Conservation (phyloP, 129 eudicot species). For the Ambrosia trifida region DNA sequence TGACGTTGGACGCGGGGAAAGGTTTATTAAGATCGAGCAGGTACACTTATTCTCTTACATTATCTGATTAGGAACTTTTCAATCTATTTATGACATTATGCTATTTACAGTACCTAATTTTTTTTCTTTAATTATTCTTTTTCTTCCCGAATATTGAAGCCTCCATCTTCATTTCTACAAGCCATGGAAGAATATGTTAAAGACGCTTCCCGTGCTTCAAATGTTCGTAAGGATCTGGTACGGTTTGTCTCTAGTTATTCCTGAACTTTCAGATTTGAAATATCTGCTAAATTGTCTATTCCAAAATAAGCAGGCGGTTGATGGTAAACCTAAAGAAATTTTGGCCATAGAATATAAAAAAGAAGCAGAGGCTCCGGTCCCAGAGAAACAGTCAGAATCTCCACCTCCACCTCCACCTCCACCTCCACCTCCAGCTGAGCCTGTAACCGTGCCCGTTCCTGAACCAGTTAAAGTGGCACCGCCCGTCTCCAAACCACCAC, state of each 20-base stretch:
- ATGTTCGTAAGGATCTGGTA: conserved; percentile 35
- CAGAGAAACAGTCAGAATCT: conserved; percentile 39
- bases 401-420: conserved; percentile 52
- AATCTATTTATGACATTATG: conserved; percentile 5
- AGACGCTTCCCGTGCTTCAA: conserved; percentile 68
- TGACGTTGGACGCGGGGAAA: conserved; percentile 59
- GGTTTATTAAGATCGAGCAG: conserved; percentile 61
- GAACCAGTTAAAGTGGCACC: conserved; percentile 66
- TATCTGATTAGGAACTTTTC: conserved; percentile 1
- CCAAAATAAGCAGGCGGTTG: conserved; percentile 33
- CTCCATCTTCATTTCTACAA: conserved; percentile 58
- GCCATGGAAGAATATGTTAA: conserved; percentile 71
- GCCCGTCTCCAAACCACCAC: conserved; percentile 56
- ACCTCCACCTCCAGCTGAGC: conserved; percentile 48
- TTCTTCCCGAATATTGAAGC: conserved; percentile 35
- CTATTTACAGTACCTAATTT: conserved; percentile 12
- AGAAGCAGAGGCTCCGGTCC: conserved; percentile 34
- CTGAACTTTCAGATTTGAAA: background rate
- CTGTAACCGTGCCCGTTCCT: conserved; percentile 47
- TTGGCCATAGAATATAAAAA: conserved; percentile 37
- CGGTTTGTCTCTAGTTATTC: conserved; percentile 11
- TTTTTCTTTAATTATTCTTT: background rate
- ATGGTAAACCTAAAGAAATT: conserved; percentile 35
- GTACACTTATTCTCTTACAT: conserved; percentile 32
- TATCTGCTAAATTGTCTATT: conserved; percentile 14